Conservation (phyloP, 1,284 basidiomycete species). For the Heterobasidion annosum region DNA sequence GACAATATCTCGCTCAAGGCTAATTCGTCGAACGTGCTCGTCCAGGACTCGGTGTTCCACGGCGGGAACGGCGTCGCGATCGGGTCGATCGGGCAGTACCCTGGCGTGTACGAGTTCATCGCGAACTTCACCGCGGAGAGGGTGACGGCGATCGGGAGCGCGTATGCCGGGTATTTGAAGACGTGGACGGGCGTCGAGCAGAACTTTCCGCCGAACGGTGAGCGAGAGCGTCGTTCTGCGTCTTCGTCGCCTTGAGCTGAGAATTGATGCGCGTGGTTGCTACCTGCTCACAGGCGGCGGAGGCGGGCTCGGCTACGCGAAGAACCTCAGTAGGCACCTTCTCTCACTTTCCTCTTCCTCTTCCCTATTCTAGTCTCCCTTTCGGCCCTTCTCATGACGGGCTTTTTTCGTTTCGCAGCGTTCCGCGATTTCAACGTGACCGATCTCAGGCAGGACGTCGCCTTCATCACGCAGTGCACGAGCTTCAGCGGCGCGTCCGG, state of each 20-base stretch:
- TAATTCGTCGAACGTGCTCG: constrained; percentile 26
- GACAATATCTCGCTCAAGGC: constrained; percentile 23
- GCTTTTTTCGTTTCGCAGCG: not conserved
- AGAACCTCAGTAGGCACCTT: constrained; percentile 13
- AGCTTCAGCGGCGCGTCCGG: constrained; percentile 22
- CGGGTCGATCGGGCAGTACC: constrained; percentile 19
- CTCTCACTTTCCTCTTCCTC: too few species aligned
- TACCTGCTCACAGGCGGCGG: constrained; percentile 16
- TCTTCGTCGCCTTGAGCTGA: not conserved
- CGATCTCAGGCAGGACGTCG: constrained; percentile 15
- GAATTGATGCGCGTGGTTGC: too few species aligned
- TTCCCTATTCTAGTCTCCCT: too few species aligned
- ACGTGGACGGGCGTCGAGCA: constrained; percentile 23
- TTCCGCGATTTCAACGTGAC: constrained; percentile 19
- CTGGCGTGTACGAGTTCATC: constrained; percentile 19
- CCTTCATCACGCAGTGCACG: constrained; percentile 24
- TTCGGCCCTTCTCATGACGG: too few species aligned
- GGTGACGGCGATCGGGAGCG: constrained; percentile 13
- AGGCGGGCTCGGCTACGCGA: constrained; percentile 20
- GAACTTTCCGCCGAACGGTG: constrained; percentile 22
- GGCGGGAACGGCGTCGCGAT: constrained; percentile 23
- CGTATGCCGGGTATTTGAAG: constrained; percentile 20
- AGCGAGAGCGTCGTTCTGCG: not conserved
- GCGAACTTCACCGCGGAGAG: constrained; percentile 22
- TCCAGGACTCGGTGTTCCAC: constrained; percentile 22